Evolutionary conservation across 2,329 filamentous ascomycete genomes (phyloP), one percentile per base, ranked within the genome.

Genomic region (Aspergillus alliaceus): DNA sequence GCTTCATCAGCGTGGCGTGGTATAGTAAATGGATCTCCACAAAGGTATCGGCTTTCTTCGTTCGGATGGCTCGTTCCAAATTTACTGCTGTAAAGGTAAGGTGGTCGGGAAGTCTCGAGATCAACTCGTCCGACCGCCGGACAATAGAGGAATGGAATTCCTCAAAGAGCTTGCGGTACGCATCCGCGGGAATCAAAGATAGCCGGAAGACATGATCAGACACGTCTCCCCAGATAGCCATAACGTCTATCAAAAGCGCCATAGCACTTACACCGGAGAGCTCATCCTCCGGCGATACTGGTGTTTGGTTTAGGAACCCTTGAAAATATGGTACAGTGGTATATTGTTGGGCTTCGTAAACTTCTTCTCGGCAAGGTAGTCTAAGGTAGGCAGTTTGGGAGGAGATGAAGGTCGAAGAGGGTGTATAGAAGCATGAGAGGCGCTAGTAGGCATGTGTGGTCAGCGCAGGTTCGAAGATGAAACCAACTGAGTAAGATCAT

Each of bases 11-110:
- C 0, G 85, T 80, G 47, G 84, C 81, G 67, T 88, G 82, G 68
- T 88, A 88, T n/a, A 90, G 75, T 27, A 88, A 76, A 69, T 90
- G 87, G 71, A 89, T 82, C 1, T 82, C 83, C 54, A 89, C 74
- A 66, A 87, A 87, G 0, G 81, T 80, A 5, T 85, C 85, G 1
- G 82, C 77, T 62, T 82, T 84, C 25, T 82, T 81, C 29, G 76
- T 74, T 14, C 79, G 73, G 6, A 84, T 79, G 40, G 82, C 84
- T 29, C 77, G 75, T 44, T 85, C 80, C 14, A 90, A 74, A 56
- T 88, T 90, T 53, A 79, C 74, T 4, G 79, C 69, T 3, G 78
- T 83, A 65, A 86, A 86, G 9, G 72, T 69, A 25, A 90, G 74
- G 35, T 81, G 74, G 8, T 77, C 68, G 3, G 88, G 86, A 2